phyloP scores from a whole-genome alignment of 208 protist species.

The Trypanosomatidae sp. region DNA sequence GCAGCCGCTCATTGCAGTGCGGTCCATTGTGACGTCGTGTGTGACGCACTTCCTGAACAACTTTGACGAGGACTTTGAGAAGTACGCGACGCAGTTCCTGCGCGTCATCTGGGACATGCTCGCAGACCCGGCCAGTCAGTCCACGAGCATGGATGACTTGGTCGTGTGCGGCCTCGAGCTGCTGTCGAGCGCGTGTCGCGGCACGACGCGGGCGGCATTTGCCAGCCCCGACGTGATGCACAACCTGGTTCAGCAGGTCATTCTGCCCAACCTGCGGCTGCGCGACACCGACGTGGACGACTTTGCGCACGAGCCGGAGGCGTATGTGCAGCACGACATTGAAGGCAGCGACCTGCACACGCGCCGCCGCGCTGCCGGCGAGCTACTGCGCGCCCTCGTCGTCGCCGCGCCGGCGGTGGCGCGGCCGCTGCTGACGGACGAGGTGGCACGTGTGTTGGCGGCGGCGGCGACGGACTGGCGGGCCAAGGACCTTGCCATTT shows the following conservation, averaged over 20 bases:
- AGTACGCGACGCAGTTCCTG: slow-evolving; percentile 76
- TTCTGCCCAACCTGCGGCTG: slow-evolving; percentile 91
- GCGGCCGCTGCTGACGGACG: slow-evolving; percentile 40
- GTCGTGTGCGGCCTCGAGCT: slow-evolving; percentile 83
- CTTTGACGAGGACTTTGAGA: slow-evolving; percentile 92
- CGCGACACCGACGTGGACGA: slow-evolving; percentile 86
- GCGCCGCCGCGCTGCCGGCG: slow-evolving; percentile 79
- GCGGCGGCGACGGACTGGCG: slow-evolving; percentile 71
- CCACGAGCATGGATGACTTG: slow-evolving; percentile 60
- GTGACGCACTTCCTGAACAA: slow-evolving; percentile 84
- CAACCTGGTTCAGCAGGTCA: slow-evolving; percentile 83
- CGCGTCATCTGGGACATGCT: slow-evolving; percentile 82
- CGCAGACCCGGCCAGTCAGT: slow-evolving; percentile 23
- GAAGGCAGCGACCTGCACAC: slow-evolving; percentile 93
- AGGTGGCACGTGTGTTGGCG: slow-evolving; percentile 38
- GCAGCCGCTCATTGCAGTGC: no score
- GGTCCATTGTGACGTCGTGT: slow-evolving; percentile 68
- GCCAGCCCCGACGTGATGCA: slow-evolving; percentile 41
- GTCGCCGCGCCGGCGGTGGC: slow-evolving; percentile 42
- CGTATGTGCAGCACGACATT: slow-evolving; percentile 95
- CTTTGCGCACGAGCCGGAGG: slow-evolving; percentile 89
- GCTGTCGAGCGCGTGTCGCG: slow-evolving; percentile 72
- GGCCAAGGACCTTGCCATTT: slow-evolving; percentile 94
- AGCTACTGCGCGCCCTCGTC: slow-evolving; percentile 87
- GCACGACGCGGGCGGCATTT: slow-evolving; percentile 72